Conservation (phyloP, 495 filamentous ascomycete species). For the Polyplosphaeria fusca region DNA sequence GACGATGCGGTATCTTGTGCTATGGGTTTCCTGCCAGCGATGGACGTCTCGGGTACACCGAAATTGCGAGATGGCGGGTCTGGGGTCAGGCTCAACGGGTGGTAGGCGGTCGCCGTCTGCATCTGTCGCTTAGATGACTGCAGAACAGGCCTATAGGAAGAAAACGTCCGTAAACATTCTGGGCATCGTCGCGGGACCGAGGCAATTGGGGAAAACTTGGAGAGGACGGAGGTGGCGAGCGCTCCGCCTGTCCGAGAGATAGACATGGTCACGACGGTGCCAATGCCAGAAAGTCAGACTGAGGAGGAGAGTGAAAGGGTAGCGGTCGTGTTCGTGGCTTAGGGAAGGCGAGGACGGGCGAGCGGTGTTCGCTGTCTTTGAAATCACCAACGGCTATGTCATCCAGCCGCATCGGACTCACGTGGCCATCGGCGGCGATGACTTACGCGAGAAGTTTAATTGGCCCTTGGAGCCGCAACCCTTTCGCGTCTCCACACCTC, state of each 20-base stretch:
- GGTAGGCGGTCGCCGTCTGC: constrained; percentile 72
- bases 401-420: constrained; percentile 1
- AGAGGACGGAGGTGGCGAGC: constrained; percentile 8
- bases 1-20: constrained; percentile 54
- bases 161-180: constrained; percentile 62
- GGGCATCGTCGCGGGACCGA: constrained; percentile 41
- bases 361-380: neutral
- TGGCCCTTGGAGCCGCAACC: too few relatives aligned
- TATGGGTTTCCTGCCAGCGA: constrained; percentile 53
- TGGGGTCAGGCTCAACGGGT: constrained; percentile 65
- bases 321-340: neutral
- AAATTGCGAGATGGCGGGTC: constrained; percentile 66
- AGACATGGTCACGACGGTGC: constrained; percentile 20
- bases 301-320: neutral
- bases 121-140: constrained; percentile 61
- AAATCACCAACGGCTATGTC: constrained; percentile 5
- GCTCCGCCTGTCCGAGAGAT: constrained; percentile 9
- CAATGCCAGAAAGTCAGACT: neutral
- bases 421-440: too few relatives aligned
- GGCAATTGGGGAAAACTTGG: constrained; percentile 18
- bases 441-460: too few relatives aligned
- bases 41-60: constrained; percentile 64
- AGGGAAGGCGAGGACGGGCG: neutral
- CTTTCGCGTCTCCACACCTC: too few relatives aligned
- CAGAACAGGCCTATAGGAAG: constrained; percentile 54